Evolutionary conservation across 139 green algal genomes (phyloP).

Genomic region (Coelastrella sp.): DNA sequence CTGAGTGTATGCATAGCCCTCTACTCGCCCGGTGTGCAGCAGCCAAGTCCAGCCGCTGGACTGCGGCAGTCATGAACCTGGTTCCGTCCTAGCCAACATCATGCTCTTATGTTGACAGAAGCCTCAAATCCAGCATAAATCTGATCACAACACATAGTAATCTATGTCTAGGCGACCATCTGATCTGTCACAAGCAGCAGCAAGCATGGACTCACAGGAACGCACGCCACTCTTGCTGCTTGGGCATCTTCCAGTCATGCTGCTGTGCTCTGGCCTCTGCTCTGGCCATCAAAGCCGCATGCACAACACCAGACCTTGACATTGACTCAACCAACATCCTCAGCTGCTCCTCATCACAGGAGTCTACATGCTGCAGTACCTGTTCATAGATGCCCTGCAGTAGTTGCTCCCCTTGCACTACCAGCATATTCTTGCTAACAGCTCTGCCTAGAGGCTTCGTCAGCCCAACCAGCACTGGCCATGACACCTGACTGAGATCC

Average conservation of each 20-base stretch:
- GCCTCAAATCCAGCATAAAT: too few species aligned
- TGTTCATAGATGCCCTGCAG: slow-evolving; percentile 3
- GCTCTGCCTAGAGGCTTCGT: background rate
- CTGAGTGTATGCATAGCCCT: too few species aligned
- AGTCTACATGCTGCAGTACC: background rate
- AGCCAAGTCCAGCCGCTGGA: too few species aligned
- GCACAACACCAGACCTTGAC: background rate
- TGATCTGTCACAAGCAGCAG: background rate
- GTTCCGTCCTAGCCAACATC: too few species aligned
- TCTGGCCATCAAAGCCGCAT: background rate
- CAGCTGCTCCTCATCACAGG: slow-evolving; percentile 7
- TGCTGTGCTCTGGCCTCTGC: background rate
- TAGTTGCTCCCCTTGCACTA: background rate
- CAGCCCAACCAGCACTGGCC: background rate
- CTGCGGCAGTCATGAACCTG: too few species aligned
- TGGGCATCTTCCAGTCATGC: slow-evolving; percentile 2
- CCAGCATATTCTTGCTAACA: slow-evolving; percentile 7
- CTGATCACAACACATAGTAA: too few species aligned
- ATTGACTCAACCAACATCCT: background rate
- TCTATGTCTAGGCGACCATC: background rate
- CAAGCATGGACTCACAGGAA: background rate
- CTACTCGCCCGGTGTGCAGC: too few species aligned
- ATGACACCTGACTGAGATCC: background rate
- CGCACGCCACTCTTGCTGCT: background rate
- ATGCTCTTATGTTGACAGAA: too few species aligned